Evolutionary conservation across 495 filamentous ascomycete species (phyloP), one percentile per base, ranked within the genome.

Genomic region (Penicillium simplicissimum): DNA sequence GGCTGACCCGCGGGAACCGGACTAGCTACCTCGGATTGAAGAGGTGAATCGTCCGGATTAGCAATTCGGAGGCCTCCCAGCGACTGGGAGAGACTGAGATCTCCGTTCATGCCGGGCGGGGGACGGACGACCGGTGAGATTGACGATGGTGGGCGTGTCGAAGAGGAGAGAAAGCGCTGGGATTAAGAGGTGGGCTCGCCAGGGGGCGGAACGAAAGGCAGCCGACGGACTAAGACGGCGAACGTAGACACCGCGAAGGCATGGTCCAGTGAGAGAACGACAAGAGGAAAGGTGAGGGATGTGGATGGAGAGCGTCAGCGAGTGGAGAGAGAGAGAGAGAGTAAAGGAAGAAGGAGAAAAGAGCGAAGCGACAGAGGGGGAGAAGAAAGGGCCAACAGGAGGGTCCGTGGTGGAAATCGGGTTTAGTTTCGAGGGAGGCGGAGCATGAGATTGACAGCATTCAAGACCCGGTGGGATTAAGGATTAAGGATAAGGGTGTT

Each of bases 1-100:
- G 65, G 65, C 40, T 57, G 66, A 53, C 68, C 69, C 61, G 66
- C 59, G 65, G 67, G 62, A 55, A 58, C 65, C 61, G 63, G 63
- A 68, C 68, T 66, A 52, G 76, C 69, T 57, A 84, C 79, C 61
- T 77, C 76, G n/a, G 85, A 76, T 43, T 81, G 77, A 42, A 89
- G 80, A 34, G 89, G 87, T 51, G 85, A 83, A 74, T 95, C 87
- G 80, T 97, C 94, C 43, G 96, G 95, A 74, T 99, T 99, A 62
- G 96, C 96, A 70, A 98, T 98, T 66, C 95, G 90, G 74, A 99
- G 81, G 65, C 96, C 96, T 55, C 96, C 96, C 64, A 99, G 82
- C 60, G 92, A 90, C 76, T 92, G 90, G 57, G 95, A 96, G 53
- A 98, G 85, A 73, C 91, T 97, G 65, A 97, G 77, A 76, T 97